A percentile compares a stretch with the other conserved stretches of the same genome.
Conservation (phyloP, 2,329 filamentous ascomycete species). For the Didymella pinodella region DNA sequence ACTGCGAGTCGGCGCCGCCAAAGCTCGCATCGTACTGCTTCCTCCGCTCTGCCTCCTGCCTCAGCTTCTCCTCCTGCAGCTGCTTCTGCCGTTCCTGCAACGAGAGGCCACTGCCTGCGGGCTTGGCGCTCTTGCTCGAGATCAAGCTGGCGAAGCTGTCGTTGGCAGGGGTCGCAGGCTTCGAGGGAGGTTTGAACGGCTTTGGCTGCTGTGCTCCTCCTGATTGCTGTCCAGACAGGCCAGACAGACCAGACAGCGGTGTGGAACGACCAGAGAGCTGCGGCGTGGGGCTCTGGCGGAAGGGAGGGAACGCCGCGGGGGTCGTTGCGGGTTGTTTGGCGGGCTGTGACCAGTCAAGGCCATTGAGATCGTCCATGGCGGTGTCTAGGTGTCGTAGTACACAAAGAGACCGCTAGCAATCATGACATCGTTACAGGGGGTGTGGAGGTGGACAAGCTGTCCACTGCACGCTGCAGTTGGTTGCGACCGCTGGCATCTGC, state of each 20-base stretch:
- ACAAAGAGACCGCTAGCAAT: conserved; percentile 20
- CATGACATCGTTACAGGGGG: conserved; percentile 35
- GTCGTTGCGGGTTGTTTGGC: conserved; percentile 39
- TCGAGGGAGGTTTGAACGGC: conserved; percentile 59
- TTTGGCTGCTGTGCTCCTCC: conserved; percentile 49
- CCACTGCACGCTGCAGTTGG: conserved; percentile 5
- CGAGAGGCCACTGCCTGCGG: conserved; percentile 72
- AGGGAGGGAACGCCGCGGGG: conserved; percentile 44
- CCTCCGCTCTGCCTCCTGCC: conserved; percentile 76
- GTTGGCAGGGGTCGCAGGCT: conserved; percentile 59
- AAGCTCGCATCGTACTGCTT: conserved; percentile 79
- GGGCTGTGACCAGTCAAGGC: conserved; percentile 57
- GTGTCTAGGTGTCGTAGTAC: conserved; percentile 11
- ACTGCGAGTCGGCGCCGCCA: conserved; percentile 70
- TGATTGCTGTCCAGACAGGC: conserved; percentile 51
- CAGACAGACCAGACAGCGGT: conserved; percentile 48
- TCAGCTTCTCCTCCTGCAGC: conserved; percentile 78
- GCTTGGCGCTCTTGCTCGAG: conserved; percentile 65
- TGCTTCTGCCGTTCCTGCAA: conserved; percentile 71
- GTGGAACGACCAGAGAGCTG: conserved; percentile 52
- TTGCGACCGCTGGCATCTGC: conserved; percentile 14
- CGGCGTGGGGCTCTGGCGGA: conserved; percentile 50
- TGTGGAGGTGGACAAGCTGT: conserved; percentile 12
- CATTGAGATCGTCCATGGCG: conserved; percentile 59
- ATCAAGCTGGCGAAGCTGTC: conserved; percentile 84